A percentile compares a stretch with the other conserved stretches of the same genome.
Conservation (phyloP, 768 basidiomycete genomes). For the Boletus reticuloceps region DNA sequence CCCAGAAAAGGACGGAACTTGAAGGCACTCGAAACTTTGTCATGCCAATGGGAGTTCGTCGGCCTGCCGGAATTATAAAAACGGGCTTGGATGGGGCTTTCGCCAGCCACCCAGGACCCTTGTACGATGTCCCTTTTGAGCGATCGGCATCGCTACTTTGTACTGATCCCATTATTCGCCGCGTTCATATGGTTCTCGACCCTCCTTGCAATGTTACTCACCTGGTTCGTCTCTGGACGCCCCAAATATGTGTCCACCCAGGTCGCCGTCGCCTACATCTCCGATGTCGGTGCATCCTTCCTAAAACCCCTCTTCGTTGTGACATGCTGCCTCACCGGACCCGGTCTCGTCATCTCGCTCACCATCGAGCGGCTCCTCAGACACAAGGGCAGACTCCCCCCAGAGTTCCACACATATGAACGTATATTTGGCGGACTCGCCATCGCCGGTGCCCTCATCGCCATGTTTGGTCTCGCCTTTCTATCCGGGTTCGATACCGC, state of each 20-base stretch:
- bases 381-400: conserved; percentile 64
- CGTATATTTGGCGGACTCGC: conserved; percentile 54
- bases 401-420: conserved; percentile 58
- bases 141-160: conserved; percentile 53
- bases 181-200: conserved; percentile 71
- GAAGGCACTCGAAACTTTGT: no score
- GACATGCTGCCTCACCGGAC: conserved; percentile 61
- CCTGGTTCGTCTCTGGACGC: conserved; percentile 65
- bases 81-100: no score
- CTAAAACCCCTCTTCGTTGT: conserved; percentile 76
- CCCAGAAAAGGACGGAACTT: neutral
- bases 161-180: conserved; percentile 59
- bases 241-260: conserved; percentile 50
- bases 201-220: conserved; percentile 66
- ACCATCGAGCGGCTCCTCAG: conserved; percentile 60
- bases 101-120: neutral
- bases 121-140: conserved; percentile 16
- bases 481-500: conserved; percentile 72
- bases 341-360: conserved; percentile 60
- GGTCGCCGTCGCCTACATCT: conserved; percentile 67
- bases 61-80: conserved; percentile 6
- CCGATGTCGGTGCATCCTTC: conserved; percentile 70
- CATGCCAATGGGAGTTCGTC: no score
- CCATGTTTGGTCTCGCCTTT: conserved; percentile 62
- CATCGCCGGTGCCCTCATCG: conserved; percentile 57